These are phyloP conservation scores for Polychaeton citri DNA, from an alignment of 2,329 filamentous ascomycete species.

Conservation along the genomic window DNA sequence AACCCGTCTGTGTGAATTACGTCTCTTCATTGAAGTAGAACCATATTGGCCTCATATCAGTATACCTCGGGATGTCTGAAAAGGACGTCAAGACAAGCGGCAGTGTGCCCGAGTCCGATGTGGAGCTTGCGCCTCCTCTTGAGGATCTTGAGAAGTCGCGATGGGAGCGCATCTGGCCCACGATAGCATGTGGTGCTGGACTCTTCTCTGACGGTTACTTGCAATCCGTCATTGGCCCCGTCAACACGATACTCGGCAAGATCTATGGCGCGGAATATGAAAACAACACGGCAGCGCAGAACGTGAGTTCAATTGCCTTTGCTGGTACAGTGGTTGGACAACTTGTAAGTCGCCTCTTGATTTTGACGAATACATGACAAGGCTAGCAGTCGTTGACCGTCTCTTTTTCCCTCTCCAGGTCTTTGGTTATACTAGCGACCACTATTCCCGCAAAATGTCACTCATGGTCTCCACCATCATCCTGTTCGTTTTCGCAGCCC, in stretches of 20 bases:
- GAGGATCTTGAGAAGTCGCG: conserved; percentile 10
- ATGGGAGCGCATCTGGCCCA: conserved; percentile 50
- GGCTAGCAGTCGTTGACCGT: no score
- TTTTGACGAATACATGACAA: no score
- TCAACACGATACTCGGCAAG: conserved; percentile 58
- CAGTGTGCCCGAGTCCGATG: neutral
- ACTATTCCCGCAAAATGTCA: conserved; percentile 72
- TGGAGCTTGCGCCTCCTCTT: conserved; percentile 1
- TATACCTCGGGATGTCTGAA: no score
- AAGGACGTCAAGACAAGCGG: neutral
- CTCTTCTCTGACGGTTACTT: conserved; percentile 88
- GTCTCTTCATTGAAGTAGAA: no score
- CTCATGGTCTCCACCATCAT: conserved; percentile 71
- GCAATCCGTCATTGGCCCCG: conserved; percentile 81
- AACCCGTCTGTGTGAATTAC: no score
- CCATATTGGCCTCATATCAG: no score
- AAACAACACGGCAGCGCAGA: conserved; percentile 54
- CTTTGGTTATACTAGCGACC: conserved; percentile 71
- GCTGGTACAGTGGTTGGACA: conserved; percentile 76
- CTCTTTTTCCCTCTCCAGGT: conserved; percentile 31
- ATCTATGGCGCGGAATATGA: conserved; percentile 61
- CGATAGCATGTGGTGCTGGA: conserved; percentile 78
- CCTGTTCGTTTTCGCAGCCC: conserved; percentile 69
- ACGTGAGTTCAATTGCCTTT: conserved; percentile 65
- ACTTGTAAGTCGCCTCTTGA: conserved; percentile 27